Conservation (phyloP, 352 stramenopile species). For the Plasmopara viticola region DNA sequence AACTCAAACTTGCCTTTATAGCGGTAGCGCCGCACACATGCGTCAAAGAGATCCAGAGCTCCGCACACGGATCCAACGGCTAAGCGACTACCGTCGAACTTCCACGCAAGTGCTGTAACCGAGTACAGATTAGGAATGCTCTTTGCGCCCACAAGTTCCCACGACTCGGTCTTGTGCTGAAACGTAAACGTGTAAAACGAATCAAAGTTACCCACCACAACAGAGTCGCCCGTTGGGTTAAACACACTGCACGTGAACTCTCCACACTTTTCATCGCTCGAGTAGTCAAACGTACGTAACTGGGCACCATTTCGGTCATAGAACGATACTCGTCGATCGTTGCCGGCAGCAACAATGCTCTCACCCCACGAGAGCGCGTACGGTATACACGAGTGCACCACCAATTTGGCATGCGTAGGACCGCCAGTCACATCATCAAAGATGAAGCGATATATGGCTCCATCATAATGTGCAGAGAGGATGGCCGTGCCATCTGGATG, state of each 20-base stretch:
- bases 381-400: slow-evolving; percentile 81
- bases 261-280: slow-evolving; percentile 67
- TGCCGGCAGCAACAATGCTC: slow-evolving; percentile 87
- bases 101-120: slow-evolving; percentile 89
- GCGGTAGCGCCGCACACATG: slow-evolving; percentile 84
- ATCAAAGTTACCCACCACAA: slow-evolving; percentile 93
- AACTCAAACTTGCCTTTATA: slow-evolving; percentile 96
- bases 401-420: slow-evolving; percentile 81
- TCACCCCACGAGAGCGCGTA: slow-evolving; percentile 90
- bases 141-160: slow-evolving; percentile 79
- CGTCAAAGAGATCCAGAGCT: slow-evolving; percentile 89
- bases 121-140: slow-evolving; percentile 90
- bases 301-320: slow-evolving; percentile 86
- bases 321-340: slow-evolving; percentile 88
- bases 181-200: slow-evolving; percentile 89
- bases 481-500: slow-evolving; percentile 84
- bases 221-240: slow-evolving; percentile 88
- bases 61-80: slow-evolving; percentile 89
- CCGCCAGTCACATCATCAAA: slow-evolving; percentile 85
- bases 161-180: slow-evolving; percentile 77
- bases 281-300: slow-evolving; percentile 88
- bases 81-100: slow-evolving; percentile 84
- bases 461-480: slow-evolving; percentile 89
- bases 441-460: slow-evolving; percentile 89
- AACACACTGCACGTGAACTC: slow-evolving; percentile 78